Evolutionary conservation across 495 filamentous ascomycete species (phyloP), one percentile per base, ranked within the genome.

Genomic region (Xylaria acuta): DNA sequence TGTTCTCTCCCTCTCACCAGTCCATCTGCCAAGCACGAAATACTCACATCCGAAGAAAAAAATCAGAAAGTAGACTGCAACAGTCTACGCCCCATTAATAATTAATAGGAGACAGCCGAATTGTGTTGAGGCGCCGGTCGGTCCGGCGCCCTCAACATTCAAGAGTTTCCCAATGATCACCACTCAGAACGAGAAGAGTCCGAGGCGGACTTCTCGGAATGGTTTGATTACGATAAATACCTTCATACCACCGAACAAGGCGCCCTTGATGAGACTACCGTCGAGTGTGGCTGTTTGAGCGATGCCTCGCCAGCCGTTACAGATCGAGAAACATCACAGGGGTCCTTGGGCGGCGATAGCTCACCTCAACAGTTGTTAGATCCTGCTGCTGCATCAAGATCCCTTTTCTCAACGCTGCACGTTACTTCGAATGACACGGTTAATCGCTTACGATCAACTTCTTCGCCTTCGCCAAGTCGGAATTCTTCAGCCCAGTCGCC

Each of bases 101-200:
- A 53, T 25, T 8, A 12, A 25, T 53, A 53, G 14, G 9, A 53
- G 20, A 3, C 53, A 9, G 30, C 14, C 12, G 25, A 27, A 30
- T 22, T 58, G 27, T 22, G 58, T 38, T 62, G 34, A 62, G 34
- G 58, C 58, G 58, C 58, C 58, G 58, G 58, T 40, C 0, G 32
- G 22, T 22, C 58, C 58, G 58, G 58, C 58, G 58, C 34, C 34
- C 34, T n/a, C 58, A 62, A 40, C 58, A 62, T 62, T 38, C 58
- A 14, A 9, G 22, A 20, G 0, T 2, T n/a, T 34, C 25, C 32
- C 58, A 62, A 62, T 62, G 58, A 62, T 62, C 58, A 62, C 34
- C 58, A 62, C 34, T 14, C 40, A 62, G 58, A 62, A 62, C 58
- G 3, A 62, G 34, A 36, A 40, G 34, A 40, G 58, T 62, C 34